phyloP scores from a whole-genome alignment of 129 eudicot genomes.

The Cynara cardunculus region DNA sequence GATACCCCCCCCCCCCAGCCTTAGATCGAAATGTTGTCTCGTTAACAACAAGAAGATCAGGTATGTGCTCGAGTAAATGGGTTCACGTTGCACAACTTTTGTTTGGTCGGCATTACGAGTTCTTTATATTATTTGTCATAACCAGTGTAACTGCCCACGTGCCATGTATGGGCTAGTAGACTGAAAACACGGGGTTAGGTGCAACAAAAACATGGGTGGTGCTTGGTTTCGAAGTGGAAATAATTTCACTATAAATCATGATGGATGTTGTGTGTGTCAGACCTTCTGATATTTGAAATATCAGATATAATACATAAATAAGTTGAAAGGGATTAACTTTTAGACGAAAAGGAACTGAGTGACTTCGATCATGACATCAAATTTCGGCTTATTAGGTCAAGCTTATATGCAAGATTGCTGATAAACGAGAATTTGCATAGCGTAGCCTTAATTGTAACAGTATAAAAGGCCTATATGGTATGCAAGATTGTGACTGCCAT shows the following conservation, averaged over 20 bases:
- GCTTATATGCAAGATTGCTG: neutral
- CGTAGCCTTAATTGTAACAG: neutral
- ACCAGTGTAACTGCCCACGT: constrained; percentile 8
- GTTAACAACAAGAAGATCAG: neutral
- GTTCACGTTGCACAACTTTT: neutral
- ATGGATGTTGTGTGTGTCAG: neutral
- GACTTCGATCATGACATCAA: neutral
- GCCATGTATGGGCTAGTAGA: neutral
- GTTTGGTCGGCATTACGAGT: neutral
- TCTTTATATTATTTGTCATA: constrained; percentile 14
- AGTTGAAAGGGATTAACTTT: neutral
- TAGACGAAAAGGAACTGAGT: neutral
- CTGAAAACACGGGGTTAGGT: constrained; percentile 2
- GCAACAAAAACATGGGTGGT: constrained; percentile 15
- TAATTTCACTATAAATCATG: neutral
- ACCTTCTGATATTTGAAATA: neutral
- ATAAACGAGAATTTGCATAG: neutral
- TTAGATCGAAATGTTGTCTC: neutral
- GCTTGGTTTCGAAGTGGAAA: constrained; percentile 11
- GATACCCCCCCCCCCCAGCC: neutral
- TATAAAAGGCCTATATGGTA: neutral
- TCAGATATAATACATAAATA: neutral
- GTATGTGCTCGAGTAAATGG: neutral
- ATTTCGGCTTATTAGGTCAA: neutral
- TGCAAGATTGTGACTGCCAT: neutral